phyloP scores from a whole-genome alignment of 2,329 filamentous ascomycete genomes.

The Aureobasidium sp. region DNA sequence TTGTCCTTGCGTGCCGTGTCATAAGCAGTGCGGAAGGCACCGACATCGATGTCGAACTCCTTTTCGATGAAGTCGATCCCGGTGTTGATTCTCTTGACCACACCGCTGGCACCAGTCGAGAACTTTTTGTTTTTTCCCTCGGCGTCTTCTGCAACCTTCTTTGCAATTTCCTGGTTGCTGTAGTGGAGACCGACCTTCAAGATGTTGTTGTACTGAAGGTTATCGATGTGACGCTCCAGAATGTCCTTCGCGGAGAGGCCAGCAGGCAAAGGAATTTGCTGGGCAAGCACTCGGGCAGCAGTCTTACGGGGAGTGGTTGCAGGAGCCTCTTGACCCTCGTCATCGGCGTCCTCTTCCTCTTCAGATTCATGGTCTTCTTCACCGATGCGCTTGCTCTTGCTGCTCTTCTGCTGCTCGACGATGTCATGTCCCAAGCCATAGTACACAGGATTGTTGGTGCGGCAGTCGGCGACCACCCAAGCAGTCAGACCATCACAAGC shows the following conservation, averaged over 20 bases:
- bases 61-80: neutral
- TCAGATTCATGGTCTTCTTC: neutral
- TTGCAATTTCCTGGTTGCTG: neutral
- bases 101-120: neutral
- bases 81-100: neutral
- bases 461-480: neutral
- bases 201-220: neutral
- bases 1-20: neutral
- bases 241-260: neutral
- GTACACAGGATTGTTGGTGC: neutral
- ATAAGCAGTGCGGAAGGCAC: neutral
- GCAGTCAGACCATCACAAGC: neutral
- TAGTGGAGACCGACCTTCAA: neutral
- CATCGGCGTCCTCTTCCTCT: neutral
- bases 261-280: neutral
- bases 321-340: neutral
- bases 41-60: neutral
- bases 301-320: neutral
- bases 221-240: neutral
- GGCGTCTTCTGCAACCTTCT: neutral
- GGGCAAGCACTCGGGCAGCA: neutral
- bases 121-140: neutral
- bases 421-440: neutral
- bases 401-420: neutral
- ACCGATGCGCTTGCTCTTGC: too few species aligned